A percentile compares a stretch with the other conserved stretches of the same genome.
These are phyloP conservation scores for Fusarium sp. DNA, from an alignment of 2,329 filamentous ascomycete species.

Conservation along the genomic window DNA sequence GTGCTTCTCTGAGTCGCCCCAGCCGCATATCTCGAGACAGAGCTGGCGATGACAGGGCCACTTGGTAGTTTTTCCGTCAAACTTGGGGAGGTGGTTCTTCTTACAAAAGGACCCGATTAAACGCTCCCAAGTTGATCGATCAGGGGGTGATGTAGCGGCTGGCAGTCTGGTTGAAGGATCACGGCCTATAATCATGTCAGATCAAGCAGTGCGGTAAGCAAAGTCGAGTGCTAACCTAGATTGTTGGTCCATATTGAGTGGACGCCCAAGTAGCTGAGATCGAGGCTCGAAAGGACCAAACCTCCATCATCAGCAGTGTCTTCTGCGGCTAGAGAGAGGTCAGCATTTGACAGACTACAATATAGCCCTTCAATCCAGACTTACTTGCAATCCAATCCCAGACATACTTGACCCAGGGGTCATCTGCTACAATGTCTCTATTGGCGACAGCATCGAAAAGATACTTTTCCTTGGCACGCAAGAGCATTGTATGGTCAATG, in stretches of 20 bases:
- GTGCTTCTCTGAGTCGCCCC: conserved; percentile 69
- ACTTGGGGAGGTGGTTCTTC: conserved; percentile 70
- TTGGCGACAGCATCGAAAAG: conserved; percentile 75
- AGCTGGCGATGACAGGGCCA: conserved; percentile 79
- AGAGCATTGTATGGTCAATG: conserved; percentile 68
- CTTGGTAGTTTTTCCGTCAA: conserved; percentile 71
- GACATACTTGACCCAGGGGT: conserved; percentile 80
- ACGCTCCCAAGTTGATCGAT: conserved; percentile 68
- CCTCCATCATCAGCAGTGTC: conserved; percentile 72
- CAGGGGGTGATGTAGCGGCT: conserved; percentile 58
- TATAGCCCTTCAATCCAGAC: conserved; percentile 38
- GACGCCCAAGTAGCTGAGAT: conserved; percentile 82
- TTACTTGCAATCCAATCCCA: conserved; percentile 81
- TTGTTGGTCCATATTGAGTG: conserved; percentile 78
- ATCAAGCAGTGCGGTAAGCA: neutral
- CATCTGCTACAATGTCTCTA: conserved; percentile 74
- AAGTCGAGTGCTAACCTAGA: conserved; percentile 63
- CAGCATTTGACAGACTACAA: conserved; percentile 12
- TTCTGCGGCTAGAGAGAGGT: conserved; percentile 65
- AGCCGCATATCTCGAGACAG: conserved; percentile 80
- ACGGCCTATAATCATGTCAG: conserved; percentile 54
- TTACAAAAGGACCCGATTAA: conserved; percentile 74
- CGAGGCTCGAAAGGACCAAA: conserved; percentile 76
- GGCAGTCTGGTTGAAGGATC: conserved; percentile 61
- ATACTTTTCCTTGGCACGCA: conserved; percentile 71